Conservation (phyloP, 75 land plant genomes). For the Pinus taeda region DNA sequence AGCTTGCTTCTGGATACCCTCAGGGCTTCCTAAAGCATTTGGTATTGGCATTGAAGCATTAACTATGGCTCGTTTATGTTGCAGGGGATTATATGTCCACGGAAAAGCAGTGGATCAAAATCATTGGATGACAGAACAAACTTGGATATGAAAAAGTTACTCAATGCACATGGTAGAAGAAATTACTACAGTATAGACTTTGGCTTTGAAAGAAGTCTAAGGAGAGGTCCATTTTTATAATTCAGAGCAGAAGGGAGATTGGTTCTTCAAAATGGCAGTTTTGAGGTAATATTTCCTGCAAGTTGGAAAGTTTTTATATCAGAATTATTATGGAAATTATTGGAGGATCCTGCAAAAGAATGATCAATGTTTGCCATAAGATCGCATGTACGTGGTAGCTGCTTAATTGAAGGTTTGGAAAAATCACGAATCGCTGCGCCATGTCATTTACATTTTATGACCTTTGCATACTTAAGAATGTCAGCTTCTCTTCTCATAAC, state of each 20-base stretch:
- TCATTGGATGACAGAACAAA: constrained; percentile 27
- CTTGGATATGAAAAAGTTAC: constrained; percentile 12
- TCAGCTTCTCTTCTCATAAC: not conserved
- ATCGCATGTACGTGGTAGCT: not conserved
- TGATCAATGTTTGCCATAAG: not conserved
- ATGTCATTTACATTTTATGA: not conserved
- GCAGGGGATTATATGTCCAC: constrained; percentile 29
- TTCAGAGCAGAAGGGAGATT: not conserved
- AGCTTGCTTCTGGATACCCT: not conserved
- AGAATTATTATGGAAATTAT: not conserved
- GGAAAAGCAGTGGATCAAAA: constrained; percentile 35
- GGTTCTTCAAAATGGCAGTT: not conserved
- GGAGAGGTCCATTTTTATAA: not conserved
- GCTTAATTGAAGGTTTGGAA: not conserved
- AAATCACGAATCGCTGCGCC: not conserved
- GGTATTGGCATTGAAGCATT: too few relatives aligned
- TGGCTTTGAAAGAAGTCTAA: not conserved
- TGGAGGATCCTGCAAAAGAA: not conserved
- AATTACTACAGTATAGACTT: not conserved
- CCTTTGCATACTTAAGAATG: not conserved
- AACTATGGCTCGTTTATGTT: not conserved
- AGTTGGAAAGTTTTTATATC: not conserved
- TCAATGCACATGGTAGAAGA: not conserved
- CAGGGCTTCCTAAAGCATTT: not conserved
- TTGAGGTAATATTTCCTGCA: not conserved